Evolutionary conservation across 2,329 filamentous ascomycete genomes (phyloP).

Genomic region (Colletotrichum higginsianum): DNA sequence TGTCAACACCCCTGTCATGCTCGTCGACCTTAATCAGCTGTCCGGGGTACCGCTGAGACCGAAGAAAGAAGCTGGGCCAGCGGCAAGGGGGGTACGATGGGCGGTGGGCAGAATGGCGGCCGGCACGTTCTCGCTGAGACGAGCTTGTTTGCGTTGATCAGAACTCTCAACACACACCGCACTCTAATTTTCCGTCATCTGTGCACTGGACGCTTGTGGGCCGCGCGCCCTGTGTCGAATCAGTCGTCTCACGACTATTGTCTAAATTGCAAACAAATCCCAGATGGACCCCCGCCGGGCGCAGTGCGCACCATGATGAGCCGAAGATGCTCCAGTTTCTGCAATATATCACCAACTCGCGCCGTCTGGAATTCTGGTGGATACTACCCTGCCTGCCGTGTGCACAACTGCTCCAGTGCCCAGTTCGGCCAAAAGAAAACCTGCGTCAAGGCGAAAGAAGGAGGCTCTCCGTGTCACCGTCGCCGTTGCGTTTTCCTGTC

Average conservation of each 20-base stretch:
- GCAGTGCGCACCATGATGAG: slow-evolving; percentile 9
- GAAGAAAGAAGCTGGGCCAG: neutral
- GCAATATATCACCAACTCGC: slow-evolving; percentile 31
- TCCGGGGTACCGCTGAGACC: slow-evolving; percentile 30
- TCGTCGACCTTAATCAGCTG: slow-evolving; percentile 14
- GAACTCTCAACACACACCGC: slow-evolving; percentile 1
- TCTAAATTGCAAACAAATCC: neutral
- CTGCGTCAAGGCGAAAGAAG: too few species aligned
- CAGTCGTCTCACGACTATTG: slow-evolving; percentile 4
- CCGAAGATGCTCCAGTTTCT: slow-evolving; percentile 12
- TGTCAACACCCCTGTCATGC: neutral
- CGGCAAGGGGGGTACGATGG: neutral
- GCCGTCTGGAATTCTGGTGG: slow-evolving; percentile 10
- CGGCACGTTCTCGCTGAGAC: slow-evolving; percentile 3
- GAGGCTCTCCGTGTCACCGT: neutral
- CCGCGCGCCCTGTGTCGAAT: slow-evolving; percentile 1
- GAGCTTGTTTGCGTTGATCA: neutral
- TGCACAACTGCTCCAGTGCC: too few species aligned
- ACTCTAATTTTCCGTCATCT: slow-evolving; percentile 9
- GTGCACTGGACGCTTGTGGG: neutral
- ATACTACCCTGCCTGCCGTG: neutral
- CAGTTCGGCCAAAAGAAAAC: too few species aligned
- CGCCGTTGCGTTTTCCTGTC: neutral
- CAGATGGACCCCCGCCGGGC: slow-evolving; percentile 2
- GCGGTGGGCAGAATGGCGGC: neutral